Evolutionary conservation across 2,329 filamentous ascomycete species (phyloP).

Genomic region (Triangularia verruculosa): DNA sequence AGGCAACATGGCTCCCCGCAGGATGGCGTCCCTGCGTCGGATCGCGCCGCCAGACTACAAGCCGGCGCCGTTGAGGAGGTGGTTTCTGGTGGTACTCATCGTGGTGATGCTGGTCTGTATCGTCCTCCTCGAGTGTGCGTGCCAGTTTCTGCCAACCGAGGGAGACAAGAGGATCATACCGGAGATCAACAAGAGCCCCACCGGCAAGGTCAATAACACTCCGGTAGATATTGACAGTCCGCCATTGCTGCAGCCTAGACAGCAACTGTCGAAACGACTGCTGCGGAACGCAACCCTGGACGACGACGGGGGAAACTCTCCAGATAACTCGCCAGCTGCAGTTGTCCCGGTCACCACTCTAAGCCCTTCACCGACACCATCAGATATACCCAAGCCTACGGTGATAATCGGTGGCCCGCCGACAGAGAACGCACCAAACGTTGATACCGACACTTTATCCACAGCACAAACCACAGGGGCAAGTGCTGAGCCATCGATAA

Average conservation of each 20-base stretch:
- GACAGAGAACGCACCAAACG: too few relatives aligned
- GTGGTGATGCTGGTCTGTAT: slow-evolving; percentile 14
- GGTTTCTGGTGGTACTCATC: slow-evolving; percentile 14
- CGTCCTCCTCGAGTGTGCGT: slow-evolving; percentile 14
- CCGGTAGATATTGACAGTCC: background rate
- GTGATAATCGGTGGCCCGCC: too few relatives aligned
- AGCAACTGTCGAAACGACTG: background rate
- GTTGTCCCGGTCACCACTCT: background rate
- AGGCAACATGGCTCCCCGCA: background rate
- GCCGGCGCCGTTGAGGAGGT: slow-evolving; percentile 21
- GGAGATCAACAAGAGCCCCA: background rate
- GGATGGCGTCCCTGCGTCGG: slow-evolving; percentile 1
- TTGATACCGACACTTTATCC: too few relatives aligned
- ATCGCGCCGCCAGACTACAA: slow-evolving; percentile 19
- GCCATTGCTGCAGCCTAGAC: background rate
- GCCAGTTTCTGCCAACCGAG: slow-evolving; percentile 18
- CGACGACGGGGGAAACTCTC: background rate
- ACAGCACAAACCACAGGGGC: too few relatives aligned
- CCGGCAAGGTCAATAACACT: background rate
- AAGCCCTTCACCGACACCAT: background rate
- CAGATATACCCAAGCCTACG: too few relatives aligned
- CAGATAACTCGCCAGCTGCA: background rate
- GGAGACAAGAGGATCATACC: slow-evolving; percentile 9
- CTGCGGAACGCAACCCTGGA: background rate
- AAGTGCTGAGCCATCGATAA: too few relatives aligned